Conservation (phyloP, 805 yeast species). For the Brettanomyces anomalus region DNA sequence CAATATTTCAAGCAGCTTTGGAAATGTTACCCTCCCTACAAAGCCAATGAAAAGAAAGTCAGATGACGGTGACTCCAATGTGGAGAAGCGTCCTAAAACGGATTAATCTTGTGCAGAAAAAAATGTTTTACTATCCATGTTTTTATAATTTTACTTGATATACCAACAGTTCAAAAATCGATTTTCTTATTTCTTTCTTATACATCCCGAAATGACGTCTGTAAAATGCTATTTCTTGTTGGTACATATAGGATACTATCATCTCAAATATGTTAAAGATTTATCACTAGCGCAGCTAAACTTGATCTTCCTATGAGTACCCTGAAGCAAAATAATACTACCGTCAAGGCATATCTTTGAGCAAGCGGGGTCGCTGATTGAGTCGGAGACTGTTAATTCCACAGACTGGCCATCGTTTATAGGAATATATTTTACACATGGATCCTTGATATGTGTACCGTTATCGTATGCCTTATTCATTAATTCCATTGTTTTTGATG, state of each 20-base stretch:
- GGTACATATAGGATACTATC: too few species aligned
- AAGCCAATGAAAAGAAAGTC: not conserved
- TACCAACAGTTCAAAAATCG: too few species aligned
- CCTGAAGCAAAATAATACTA: slow-evolving; percentile 27
- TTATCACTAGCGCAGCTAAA: not conserved
- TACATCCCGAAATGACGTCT: too few species aligned
- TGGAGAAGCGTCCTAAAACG: slow-evolving; percentile 1
- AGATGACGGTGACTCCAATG: not conserved
- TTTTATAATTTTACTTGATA: too few species aligned
- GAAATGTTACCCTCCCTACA: not conserved
- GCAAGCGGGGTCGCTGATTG: slow-evolving; percentile 22
- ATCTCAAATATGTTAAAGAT: too few species aligned
- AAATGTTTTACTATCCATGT: too few species aligned
- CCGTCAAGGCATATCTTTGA: slow-evolving; percentile 67
- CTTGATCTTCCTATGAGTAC: slow-evolving; percentile 3
- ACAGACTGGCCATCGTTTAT: slow-evolving; percentile 15
- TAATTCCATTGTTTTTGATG: slow-evolving; percentile 37
- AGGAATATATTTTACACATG: slow-evolving; percentile 36
- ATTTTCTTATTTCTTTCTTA: too few species aligned
- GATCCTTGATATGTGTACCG: slow-evolving; percentile 45
- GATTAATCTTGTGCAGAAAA: not conserved
- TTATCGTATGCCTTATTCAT: slow-evolving; percentile 48
- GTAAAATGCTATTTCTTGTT: too few species aligned
- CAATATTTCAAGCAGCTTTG: too few species aligned
- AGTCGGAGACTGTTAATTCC: slow-evolving; percentile 16